Evolutionary conservation across 1,284 basidiomycete genomes (phyloP).

Genomic region (Mycosarcoma maydis): DNA sequence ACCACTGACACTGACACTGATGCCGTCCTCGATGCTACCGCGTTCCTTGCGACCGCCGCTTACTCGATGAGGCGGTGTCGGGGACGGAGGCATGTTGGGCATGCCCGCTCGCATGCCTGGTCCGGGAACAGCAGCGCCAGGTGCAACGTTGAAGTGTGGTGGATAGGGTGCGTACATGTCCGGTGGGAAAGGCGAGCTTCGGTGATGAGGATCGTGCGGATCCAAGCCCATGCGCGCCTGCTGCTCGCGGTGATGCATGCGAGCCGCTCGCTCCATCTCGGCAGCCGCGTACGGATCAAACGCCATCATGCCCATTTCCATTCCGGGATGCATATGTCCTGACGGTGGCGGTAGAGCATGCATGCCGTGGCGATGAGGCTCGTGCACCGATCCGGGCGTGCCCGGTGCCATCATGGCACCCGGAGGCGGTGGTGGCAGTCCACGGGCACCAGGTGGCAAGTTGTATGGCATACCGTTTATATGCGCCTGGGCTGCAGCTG

Average conservation of each 20-base stretch:
- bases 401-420: conserved; percentile 35
- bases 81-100: conserved; percentile 26
- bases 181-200: conserved; percentile 39
- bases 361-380: conserved; percentile 30
- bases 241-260: conserved; percentile 49
- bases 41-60: conserved; percentile 29
- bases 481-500: conserved; percentile 37
- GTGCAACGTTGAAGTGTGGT: conserved; percentile 28
- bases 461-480: conserved; percentile 41
- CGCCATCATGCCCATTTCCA: conserved; percentile 44
- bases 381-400: conserved; percentile 26
- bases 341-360: conserved; percentile 31
- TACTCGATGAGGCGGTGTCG: conserved; percentile 34
- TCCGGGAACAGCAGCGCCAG: conserved; percentile 16
- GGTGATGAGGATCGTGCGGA: conserved; percentile 34
- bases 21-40: conserved; percentile 16
- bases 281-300: conserved; percentile 41
- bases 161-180: conserved; percentile 44
- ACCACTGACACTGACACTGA: conserved; percentile 12
- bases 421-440: conserved; percentile 35
- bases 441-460: conserved; percentile 18
- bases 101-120: conserved; percentile 8
- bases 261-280: conserved; percentile 46
- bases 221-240: conserved; percentile 33
- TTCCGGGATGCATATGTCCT: conserved; percentile 26